Evolutionary conservation across 331 rosid species (phyloP).

Genomic region (Arachis monticola): DNA sequence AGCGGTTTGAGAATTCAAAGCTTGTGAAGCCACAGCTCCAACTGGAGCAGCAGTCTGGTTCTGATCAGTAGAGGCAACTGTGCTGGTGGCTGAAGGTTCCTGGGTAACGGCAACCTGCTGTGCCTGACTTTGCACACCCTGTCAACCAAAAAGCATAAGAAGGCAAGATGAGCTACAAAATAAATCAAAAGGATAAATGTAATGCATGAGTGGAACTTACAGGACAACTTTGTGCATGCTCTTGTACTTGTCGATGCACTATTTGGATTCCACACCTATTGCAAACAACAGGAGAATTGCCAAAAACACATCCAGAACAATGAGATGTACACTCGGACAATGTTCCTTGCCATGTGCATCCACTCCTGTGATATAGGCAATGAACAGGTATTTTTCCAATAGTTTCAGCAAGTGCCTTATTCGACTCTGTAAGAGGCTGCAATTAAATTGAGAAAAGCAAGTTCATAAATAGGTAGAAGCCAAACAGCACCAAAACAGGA

Average conservation of each 20-base stretch:
- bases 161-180: constrained; percentile 24
- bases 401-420: constrained; percentile 84
- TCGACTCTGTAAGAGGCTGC: constrained; percentile 86
- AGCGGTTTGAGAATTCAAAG: constrained; percentile 60
- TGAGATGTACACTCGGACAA: constrained; percentile 82
- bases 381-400: constrained; percentile 89
- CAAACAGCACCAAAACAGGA: background rate
- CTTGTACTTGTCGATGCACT: constrained; percentile 94
- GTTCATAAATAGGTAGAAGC: constrained; percentile 7
- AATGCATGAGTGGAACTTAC: constrained; percentile 52
- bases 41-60: constrained; percentile 50
- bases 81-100: constrained; percentile 54
- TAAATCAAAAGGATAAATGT: background rate
- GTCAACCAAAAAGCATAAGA: constrained; percentile 44
- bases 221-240: constrained; percentile 86
- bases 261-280: constrained; percentile 91
- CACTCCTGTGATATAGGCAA: constrained; percentile 91
- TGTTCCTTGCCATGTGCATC: constrained; percentile 96
- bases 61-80: constrained; percentile 60
- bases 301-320: constrained; percentile 88
- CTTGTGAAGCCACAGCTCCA: constrained; percentile 57
- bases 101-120: constrained; percentile 60
- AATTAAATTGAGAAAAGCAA: constrained; percentile 41
- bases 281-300: constrained; percentile 92
- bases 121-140: constrained; percentile 86